A percentile compares a stretch with the other conserved stretches of the same genome.
phyloP scores from a whole-genome alignment of 192 early-diverging fungal genomes.

The Linnemannia exigua region DNA sequence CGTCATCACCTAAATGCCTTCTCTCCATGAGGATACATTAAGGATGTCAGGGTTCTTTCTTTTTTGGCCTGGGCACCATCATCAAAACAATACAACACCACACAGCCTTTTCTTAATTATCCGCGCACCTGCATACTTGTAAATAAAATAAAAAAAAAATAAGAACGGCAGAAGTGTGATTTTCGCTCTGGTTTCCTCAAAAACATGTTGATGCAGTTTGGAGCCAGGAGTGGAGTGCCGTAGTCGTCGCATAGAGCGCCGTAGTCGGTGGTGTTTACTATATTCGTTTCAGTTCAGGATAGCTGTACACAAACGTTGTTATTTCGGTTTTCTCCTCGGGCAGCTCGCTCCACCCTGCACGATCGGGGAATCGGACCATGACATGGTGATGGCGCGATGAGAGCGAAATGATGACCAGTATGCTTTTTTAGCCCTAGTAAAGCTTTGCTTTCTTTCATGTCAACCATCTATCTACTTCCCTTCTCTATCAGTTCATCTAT shows the following conservation, averaged over 20 bases:
- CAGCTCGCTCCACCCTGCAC: too few relatives aligned
- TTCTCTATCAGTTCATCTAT: too few relatives aligned
- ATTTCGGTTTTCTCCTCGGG: too few relatives aligned
- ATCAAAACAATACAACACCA: neutral
- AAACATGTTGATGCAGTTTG: neutral
- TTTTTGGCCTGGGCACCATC: neutral
- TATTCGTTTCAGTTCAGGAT: too few relatives aligned
- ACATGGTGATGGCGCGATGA: too few relatives aligned
- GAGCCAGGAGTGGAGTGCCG: neutral
- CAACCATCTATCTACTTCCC: too few relatives aligned
- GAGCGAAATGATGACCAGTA: too few relatives aligned
- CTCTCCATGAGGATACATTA: neutral
- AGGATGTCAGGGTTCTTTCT: neutral
- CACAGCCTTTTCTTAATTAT: conserved; percentile 2
- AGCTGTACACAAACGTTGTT: too few relatives aligned
- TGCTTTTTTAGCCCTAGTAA: too few relatives aligned
- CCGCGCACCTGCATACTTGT: neutral
- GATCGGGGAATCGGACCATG: too few relatives aligned
- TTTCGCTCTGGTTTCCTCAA: neutral
- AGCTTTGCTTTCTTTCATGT: too few relatives aligned
- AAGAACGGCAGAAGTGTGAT: neutral
- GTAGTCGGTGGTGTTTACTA: neutral
- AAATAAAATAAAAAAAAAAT: neutral
- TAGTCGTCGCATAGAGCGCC: neutral
- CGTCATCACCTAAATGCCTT: conserved; percentile 81